phyloP scores from a whole-genome alignment of 768 basidiomycete species.

The Macrolepiota fuliginosa region DNA sequence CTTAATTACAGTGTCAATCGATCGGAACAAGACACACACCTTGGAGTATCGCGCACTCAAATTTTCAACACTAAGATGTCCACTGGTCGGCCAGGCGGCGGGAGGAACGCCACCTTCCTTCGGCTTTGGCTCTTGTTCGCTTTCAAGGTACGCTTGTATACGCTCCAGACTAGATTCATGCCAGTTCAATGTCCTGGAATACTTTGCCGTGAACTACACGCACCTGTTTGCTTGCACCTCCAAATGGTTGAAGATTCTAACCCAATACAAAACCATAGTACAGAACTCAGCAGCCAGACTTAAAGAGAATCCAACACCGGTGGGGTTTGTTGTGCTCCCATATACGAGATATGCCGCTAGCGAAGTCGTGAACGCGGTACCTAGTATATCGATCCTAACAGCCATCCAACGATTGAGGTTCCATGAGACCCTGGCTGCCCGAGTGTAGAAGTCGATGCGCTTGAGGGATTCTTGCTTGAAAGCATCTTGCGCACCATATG shows the following conservation, averaged over 20 bases:
- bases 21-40: slow-evolving; percentile 9
- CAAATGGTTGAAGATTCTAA: slow-evolving; percentile 41
- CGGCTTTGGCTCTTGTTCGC: slow-evolving; percentile 18
- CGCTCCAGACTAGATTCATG: background rate
- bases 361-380: slow-evolving; percentile 49
- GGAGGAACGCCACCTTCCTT: slow-evolving; percentile 34
- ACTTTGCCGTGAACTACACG: background rate
- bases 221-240: slow-evolving; percentile 32
- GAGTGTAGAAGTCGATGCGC: slow-evolving; percentile 53
- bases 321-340: slow-evolving; percentile 30
- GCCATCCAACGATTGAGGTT: slow-evolving; percentile 47
- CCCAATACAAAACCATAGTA: slow-evolving; percentile 49
- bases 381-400: slow-evolving; percentile 58
- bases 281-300: slow-evolving; percentile 62
- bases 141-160: slow-evolving; percentile 15
- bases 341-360: slow-evolving; percentile 57
- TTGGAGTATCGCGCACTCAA: slow-evolving; percentile 49
- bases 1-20: background rate
- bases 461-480: slow-evolving; percentile 46
- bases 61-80: slow-evolving; percentile 48
- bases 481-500: slow-evolving; percentile 57
- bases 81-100: slow-evolving; percentile 59
- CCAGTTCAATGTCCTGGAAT: background rate
- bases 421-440: slow-evolving; percentile 45
- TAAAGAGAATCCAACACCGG: slow-evolving; percentile 52